Evolutionary conservation across 495 filamentous ascomycete species (phyloP).

Genomic region (Aspergillus coremiiformis): DNA sequence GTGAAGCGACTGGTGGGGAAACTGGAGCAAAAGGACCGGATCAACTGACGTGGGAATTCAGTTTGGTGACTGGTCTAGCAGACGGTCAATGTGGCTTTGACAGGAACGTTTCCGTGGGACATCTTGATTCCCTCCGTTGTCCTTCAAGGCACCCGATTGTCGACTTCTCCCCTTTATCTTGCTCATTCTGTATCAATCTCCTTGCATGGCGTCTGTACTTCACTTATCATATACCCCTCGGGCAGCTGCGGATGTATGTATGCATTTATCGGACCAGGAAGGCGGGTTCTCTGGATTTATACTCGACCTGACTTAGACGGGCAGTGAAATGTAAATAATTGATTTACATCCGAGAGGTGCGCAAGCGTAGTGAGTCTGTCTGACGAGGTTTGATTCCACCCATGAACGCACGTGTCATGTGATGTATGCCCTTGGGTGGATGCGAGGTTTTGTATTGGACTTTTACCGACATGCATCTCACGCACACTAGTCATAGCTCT

Average conservation of each 20-base stretch:
- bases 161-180: background rate
- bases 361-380: background rate
- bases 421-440: no score
- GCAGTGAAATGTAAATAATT: background rate
- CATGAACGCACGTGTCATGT: no score
- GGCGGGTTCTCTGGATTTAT: background rate
- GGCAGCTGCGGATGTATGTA: constrained; percentile 14
- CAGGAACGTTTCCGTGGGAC: background rate
- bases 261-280: constrained; percentile 9
- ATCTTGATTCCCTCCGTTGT: background rate
- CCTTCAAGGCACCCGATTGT: background rate
- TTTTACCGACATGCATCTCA: no score
- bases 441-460: no score
- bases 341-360: background rate
- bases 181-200: constrained; percentile 7
- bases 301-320: background rate
- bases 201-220: constrained; percentile 9
- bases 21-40: constrained; percentile 47
- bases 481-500: no score
- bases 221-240: constrained; percentile 18
- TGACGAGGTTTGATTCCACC: no score
- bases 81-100: background rate
- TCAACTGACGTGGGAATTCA: constrained; percentile 17
- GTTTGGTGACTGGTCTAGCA: constrained; percentile 1
- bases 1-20: constrained; percentile 79